Base-by-base conservation (phyloP, 2,329 filamentous ascomycete species). In the Alternaria triticina region DNA sequence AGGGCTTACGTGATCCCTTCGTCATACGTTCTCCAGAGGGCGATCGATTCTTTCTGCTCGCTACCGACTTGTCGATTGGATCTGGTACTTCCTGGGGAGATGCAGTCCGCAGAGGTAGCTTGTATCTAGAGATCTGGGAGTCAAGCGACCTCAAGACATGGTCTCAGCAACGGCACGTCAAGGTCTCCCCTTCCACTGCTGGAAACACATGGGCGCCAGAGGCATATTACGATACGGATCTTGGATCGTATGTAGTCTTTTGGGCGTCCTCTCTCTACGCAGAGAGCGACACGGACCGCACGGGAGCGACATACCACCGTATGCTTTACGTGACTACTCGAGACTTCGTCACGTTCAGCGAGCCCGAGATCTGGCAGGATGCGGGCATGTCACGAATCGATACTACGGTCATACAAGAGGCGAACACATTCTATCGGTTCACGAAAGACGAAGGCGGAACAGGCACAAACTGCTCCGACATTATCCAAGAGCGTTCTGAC, bases 171-270 rank as follows among this genome's bases (percentile, higher is more conserved):
- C 81, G 85, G 15, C 84, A 86, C 22, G 75, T 86, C 22, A 77
- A 81, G 6, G 83, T 87, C 0, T 85, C 84, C 0, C 84, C 85
- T 0, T 64, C 79, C 1, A 83, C 79, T 0, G 85, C 84, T 0
- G 85, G 85, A 4, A 87, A 85, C 54, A 87, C 85, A 1, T 86
- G 85, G 84, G 85, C 85, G 0, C 84, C 84, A 0, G 84, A 86
- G 47, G 84, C 85, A 0, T 85, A 83, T 69, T 86, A 83, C 59
- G 84, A 86, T 13, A 71, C 80, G 0, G 76, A 75, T 0, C 74
- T 83, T 10, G 80, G 80, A 9, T 70, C 76, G 0, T 86, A 85
- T 27, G 74, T 79, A 2, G 76, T 79, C 56, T 86, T 83, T 69
- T 86, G 84, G 84, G 81, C 82, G 0, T 83, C 81, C 2, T 78